A percentile compares a stretch with the other conserved stretches of the same genome.
Evolutionary conservation across 2,329 filamentous ascomycete genomes (phyloP).

Genomic region (Ceratocystis destructans): DNA sequence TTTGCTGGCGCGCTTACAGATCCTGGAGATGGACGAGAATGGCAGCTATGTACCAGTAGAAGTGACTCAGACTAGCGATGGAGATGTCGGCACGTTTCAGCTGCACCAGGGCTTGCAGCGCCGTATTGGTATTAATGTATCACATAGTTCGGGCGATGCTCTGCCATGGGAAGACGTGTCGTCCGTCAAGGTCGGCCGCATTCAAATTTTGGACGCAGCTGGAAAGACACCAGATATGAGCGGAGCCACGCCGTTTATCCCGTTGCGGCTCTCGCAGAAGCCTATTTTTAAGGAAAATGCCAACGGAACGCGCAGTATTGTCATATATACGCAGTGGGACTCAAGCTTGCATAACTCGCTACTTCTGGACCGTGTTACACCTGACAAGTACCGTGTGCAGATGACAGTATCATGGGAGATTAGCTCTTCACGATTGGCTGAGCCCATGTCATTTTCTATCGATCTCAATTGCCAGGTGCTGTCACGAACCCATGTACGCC

Average conservation of each 20-base stretch:
- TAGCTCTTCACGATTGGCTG: conserved; percentile 65
- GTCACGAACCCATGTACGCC: conserved; percentile 69
- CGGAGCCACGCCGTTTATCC: conserved; percentile 49
- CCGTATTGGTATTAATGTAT: conserved; percentile 74
- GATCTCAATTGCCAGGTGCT: conserved; percentile 73
- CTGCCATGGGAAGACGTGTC: conserved; percentile 79
- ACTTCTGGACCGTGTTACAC: conserved; percentile 83
- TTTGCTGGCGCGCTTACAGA: conserved; percentile 72
- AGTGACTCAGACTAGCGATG: conserved; percentile 69
- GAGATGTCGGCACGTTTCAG: conserved; percentile 85
- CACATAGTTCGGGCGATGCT: conserved; percentile 76
- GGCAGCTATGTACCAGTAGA: conserved; percentile 88
- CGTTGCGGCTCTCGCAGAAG: conserved; percentile 61
- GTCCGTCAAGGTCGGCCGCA: conserved; percentile 61
- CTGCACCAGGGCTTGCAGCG: conserved; percentile 89
- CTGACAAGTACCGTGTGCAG: conserved; percentile 86
- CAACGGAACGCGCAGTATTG: conserved; percentile 79
- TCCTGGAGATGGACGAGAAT: conserved; percentile 81
- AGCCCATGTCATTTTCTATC: conserved; percentile 75
- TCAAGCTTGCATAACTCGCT: conserved; percentile 83
- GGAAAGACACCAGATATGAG: conserved; percentile 75
- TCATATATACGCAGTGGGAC: conserved; percentile 88
- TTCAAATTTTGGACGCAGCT: conserved; percentile 70
- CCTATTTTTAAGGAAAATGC: conserved; percentile 73
- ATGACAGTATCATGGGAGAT: conserved; percentile 80